Evolutionary conservation across 139 green algal genomes (phyloP).

Genomic region (Mesostigma viride): DNA sequence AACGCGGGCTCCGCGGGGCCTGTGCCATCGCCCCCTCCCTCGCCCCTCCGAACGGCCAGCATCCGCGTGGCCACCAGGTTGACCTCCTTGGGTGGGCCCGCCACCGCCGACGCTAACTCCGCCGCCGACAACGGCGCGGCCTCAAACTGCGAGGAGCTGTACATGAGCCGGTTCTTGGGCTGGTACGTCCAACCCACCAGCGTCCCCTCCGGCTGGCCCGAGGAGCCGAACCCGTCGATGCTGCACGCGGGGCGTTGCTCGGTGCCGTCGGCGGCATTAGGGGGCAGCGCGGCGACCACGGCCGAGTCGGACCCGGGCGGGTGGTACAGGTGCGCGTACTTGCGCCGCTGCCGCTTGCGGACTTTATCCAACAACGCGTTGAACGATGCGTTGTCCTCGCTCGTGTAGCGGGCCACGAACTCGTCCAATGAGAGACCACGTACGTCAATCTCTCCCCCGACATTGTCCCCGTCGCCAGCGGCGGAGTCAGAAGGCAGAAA

Average conservation of each 20-base stretch:
- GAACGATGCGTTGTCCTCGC: slow-evolving; percentile 35
- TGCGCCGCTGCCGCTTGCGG: background rate
- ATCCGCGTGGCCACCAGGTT: slow-evolving; percentile 28
- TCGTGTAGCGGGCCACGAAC: slow-evolving; percentile 29
- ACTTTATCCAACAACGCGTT: slow-evolving; percentile 19
- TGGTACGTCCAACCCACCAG: slow-evolving; percentile 21
- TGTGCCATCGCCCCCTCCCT: background rate
- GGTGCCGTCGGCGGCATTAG: too few relatives aligned
- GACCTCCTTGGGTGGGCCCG: slow-evolving; percentile 28
- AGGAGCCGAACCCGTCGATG: slow-evolving; percentile 27
- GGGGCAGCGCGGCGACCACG: too few relatives aligned
- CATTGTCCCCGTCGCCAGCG: slow-evolving; percentile 3
- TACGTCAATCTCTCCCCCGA: slow-evolving; percentile 9
- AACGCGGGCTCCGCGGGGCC: background rate
- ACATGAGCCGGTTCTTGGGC: slow-evolving; percentile 25
- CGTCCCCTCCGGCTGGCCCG: slow-evolving; percentile 14
- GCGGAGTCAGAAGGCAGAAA: too few relatives aligned
- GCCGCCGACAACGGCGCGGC: slow-evolving; percentile 16
- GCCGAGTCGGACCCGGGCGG: too few relatives aligned
- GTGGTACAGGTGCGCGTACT: background rate
- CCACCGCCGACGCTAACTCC: slow-evolving; percentile 13
- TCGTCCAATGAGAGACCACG: slow-evolving; percentile 25
- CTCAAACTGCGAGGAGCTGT: slow-evolving; percentile 11
- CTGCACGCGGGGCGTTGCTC: background rate
- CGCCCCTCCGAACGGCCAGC: background rate